Conservation (phyloP, 2,329 filamentous ascomycete genomes). For the Furcasterigmium sp. region DNA sequence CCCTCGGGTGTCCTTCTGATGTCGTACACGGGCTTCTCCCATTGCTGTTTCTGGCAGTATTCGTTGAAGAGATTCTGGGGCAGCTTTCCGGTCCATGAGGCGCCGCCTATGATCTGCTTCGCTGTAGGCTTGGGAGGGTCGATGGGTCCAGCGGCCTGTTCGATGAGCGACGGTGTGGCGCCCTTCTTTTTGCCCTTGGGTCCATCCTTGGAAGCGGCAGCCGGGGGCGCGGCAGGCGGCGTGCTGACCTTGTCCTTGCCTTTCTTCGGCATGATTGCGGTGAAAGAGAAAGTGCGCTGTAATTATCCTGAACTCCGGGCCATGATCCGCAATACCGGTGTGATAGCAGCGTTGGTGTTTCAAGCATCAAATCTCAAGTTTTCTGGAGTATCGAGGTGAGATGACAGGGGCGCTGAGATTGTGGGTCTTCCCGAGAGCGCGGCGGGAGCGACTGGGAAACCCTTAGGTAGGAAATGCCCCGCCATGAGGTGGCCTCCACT, state of each 20-base stretch:
- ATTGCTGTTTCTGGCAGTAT: constrained; percentile 92
- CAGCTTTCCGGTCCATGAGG: constrained; percentile 96
- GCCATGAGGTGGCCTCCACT: too few species aligned
- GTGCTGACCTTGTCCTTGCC: constrained; percentile 41
- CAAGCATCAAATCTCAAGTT: too few species aligned
- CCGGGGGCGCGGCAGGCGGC: constrained; percentile 18
- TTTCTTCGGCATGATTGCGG: too few species aligned
- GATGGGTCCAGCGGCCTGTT: constrained; percentile 20
- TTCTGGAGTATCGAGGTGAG: too few species aligned
- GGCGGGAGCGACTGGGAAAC: too few species aligned
- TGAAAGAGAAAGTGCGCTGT: too few species aligned
- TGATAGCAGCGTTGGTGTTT: too few species aligned
- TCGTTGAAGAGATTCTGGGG: constrained; percentile 91
- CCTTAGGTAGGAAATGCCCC: too few species aligned
- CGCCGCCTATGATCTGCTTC: constrained; percentile 83
- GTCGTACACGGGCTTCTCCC: constrained; percentile 90
- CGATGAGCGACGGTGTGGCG: constrained; percentile 20
- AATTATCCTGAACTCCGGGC: too few species aligned
- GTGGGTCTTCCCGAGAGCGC: too few species aligned
- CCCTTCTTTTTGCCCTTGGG: constrained; percentile 43
- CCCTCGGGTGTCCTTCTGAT: constrained; percentile 70
- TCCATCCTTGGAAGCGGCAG: constrained; percentile 38
- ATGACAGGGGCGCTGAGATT: too few species aligned
- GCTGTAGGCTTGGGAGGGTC: constrained; percentile 56
- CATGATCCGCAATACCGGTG: too few species aligned